These are phyloP conservation scores for Decorospora gaudefroyi DNA, from an alignment of 2,329 filamentous ascomycete species.

Conservation along the genomic window DNA sequence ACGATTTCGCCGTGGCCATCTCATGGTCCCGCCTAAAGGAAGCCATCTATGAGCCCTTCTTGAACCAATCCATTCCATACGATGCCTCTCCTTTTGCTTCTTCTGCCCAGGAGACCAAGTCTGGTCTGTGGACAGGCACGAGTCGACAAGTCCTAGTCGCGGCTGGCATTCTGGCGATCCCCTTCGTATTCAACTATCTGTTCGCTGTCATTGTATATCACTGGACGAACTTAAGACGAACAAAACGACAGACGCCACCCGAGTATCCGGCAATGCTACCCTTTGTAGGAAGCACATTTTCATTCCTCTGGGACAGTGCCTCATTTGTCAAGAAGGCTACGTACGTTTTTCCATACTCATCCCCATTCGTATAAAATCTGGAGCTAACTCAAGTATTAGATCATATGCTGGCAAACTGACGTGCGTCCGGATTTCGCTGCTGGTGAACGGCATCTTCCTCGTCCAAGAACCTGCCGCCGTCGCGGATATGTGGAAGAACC, in stretches of 20 bases:
- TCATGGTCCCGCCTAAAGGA: neutral
- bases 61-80: too few species aligned
- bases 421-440: neutral
- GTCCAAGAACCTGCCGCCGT: neutral
- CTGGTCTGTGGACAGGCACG: neutral
- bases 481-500: slow-evolving; percentile 1
- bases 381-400: neutral
- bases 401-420: neutral
- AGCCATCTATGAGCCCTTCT: neutral
- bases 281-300: neutral
- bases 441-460: neutral
- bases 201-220: neutral
- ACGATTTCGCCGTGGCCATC: neutral
- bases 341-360: neutral
- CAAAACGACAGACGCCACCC: neutral
- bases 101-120: too few species aligned
- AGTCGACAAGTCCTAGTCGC: neutral
- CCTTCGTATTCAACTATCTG: neutral
- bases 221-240: neutral
- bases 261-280: neutral
- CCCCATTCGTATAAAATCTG: neutral
- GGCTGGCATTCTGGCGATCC: neutral
- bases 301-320: neutral
- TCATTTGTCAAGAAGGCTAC: slow-evolving; percentile 1
- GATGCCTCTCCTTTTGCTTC: too few species aligned